Evolutionary conservation across 169 alveolate genomes (phyloP).

Genomic region (Plasmodium vivax): DNA sequence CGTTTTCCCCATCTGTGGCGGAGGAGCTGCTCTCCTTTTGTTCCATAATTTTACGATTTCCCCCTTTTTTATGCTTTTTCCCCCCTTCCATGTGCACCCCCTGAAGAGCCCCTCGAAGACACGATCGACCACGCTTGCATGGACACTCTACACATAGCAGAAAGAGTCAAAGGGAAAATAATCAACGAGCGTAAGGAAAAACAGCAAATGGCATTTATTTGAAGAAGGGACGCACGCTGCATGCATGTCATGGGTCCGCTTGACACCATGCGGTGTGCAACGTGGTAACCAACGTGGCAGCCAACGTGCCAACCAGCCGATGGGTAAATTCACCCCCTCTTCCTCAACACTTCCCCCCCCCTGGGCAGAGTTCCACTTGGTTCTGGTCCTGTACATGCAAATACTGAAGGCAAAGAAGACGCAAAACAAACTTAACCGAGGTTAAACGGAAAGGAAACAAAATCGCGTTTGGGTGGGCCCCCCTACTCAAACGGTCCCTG

Average conservation of each 20-base stretch:
- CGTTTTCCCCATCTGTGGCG: neutral
- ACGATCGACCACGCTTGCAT: neutral
- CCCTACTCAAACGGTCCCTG: neutral
- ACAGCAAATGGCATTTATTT: neutral
- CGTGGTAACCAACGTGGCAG: too few species aligned
- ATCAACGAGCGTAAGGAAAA: conserved; percentile 38
- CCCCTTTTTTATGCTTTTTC: neutral
- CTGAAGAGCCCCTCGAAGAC: conserved; percentile 21
- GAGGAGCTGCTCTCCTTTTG: neutral
- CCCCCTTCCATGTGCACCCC: neutral
- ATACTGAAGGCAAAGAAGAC: conserved; percentile 20
- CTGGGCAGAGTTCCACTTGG: conserved; percentile 11
- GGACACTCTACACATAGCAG: conserved; percentile 34
- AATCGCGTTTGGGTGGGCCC: neutral
- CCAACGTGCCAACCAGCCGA: neutral
- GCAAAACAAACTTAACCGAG: neutral
- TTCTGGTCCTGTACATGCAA: conserved; percentile 16
- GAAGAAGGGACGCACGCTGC: neutral
- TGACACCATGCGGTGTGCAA: neutral
- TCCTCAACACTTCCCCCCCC: neutral
- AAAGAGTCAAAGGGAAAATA: conserved; percentile 21
- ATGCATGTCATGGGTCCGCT: neutral
- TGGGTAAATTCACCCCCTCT: neutral
- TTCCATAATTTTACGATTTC: neutral
- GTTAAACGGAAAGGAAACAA: conserved; percentile 1